Base-by-base conservation (phyloP, 169 alveolate genomes). In the Ichthyophthirius multifiliis region DNA sequence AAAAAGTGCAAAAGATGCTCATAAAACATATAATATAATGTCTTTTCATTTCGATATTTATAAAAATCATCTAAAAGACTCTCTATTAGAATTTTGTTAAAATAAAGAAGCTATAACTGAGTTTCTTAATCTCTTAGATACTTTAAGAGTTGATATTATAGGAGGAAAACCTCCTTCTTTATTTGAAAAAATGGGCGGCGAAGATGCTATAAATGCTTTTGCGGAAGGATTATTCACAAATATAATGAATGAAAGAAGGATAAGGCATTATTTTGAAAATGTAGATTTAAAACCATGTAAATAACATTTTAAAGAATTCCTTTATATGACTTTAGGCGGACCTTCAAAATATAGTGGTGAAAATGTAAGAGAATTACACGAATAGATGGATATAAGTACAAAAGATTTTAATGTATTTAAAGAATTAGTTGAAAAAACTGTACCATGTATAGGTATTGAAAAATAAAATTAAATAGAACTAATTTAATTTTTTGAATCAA, bases 101-200 rank as follows among this genome's bases (percentile, higher is more conserved):
- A 55, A 34, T 10, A 55, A 55, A 23, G 71, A 55, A 23, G 31
- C 43, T n/a, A 27, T 55, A 10, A 6, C 5, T 4, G 71, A 55
- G 13, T 55, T 55, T 18, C 12, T 27, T 18, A 55, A 55, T 27
- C 31, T 55, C 23, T 10, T 55, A 1, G 71, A 55, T 27, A 55
- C 71, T 23, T 27, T 55, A 27, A 55, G 31, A 55, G 39, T 55
- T 2, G 71, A 55, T 55, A 27, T 55, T 10, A 23, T 55, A 10
- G 71, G 71, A 16, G 71, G 71, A 15, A 55, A 27, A 7, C 71
- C 71, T 27, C 71, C 71, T 10, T 55, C 71, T 2, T 27, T 55
- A 27, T 55, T 55, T 23, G 71, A 55, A 55, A 55, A 23, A 55
- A 55, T 55, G 7, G 71, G 71, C 12, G 71, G 71, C 15, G 71